Base-by-base conservation (phyloP, 2,329 filamentous ascomycete genomes). In the Xylariaceae sp. region DNA sequence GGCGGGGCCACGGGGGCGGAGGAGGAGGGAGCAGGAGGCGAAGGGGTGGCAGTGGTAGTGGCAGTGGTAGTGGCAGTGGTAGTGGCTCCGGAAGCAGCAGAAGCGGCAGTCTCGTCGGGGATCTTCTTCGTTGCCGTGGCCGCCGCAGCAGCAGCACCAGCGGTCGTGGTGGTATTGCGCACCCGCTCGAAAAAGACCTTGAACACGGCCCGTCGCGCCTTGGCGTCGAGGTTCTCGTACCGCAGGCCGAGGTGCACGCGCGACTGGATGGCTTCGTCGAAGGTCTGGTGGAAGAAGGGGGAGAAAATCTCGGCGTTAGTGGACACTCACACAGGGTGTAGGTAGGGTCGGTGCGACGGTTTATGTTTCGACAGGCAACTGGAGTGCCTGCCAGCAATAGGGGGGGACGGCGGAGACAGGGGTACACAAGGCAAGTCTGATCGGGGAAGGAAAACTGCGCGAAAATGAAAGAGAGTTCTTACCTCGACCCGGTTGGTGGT, bases 241-340 rank as follows among this genome's bases (percentile, higher is more conserved):
- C 83, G 72, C 7, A 94, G 66, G 0, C 86, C 84, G 47, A 94
- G 80, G 56, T 94, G 86, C 41, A 94, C 93, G 16, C 88, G 77
- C 8, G 79, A 85, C 53, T 92, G 83, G 67, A 94, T 94, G 1
- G 88, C 88, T 41, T 92, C 85, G 48, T 94, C 88, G 50, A 94
- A 93, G 0, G 84, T 89, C 64, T 80, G n/a, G n/a, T n/a, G n/a
- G n/a, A n/a, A n/a, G n/a, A n/a, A n/a, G n/a, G n/a, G n/a, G n/a
- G n/a, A n/a, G n/a, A n/a, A n/a, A n/a, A n/a, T n/a, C n/a, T n/a
- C n/a, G n/a, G n/a, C n/a, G n/a, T n/a, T n/a, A n/a, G n/a, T n/a
- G n/a, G n/a, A n/a, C n/a, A n/a, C n/a, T n/a, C n/a, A n/a, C n/a
- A n/a, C n/a, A n/a, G n/a, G n/a, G n/a, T n/a, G n/a, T n/a, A n/a